These are phyloP conservation scores for Didymella sp. DNA, from an alignment of 2,329 filamentous ascomycete genomes.

Conservation along the genomic window DNA sequence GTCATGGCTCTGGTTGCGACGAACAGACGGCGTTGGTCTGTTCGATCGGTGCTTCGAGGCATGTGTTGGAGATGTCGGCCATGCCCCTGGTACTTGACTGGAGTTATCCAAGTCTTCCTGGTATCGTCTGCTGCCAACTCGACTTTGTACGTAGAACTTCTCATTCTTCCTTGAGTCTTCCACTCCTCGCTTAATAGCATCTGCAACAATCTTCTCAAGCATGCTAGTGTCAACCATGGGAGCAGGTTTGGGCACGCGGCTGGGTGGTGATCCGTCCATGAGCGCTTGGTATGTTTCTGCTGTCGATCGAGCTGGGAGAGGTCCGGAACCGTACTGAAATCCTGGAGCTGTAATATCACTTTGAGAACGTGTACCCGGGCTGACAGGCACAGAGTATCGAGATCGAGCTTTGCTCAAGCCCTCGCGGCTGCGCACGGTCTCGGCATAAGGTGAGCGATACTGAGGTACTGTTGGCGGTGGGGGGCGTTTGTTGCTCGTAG, in stretches of 20 bases:
- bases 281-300: constrained; percentile 2
- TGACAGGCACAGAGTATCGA: constrained; percentile 20
- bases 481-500: not conserved
- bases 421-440: constrained; percentile 8
- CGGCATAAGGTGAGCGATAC: constrained; percentile 24
- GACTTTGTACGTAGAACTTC: not conserved
- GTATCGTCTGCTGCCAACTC: not conserved
- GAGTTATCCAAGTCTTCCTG: not conserved
- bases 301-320: constrained; percentile 24
- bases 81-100: constrained; percentile 34
- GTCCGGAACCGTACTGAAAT: constrained; percentile 40
- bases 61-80: constrained; percentile 30
- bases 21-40: not conserved
- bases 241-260: not conserved
- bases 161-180: constrained; percentile 24
- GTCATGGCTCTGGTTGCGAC: not conserved
- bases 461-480: constrained; percentile 14
- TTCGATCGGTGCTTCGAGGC: not conserved
- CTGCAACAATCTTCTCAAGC: constrained; percentile 28
- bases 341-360: constrained; percentile 17
- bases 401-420: constrained; percentile 5
- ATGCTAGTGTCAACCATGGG: constrained; percentile 22
- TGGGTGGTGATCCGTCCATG: not conserved
- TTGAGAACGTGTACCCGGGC: constrained; percentile 13
- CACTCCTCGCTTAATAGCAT: constrained; percentile 33